A percentile compares a stretch with the other conserved stretches of the same genome.
Conservation (phyloP, 768 basidiomycete genomes). For the Xerocomus brunneocitrinus region DNA sequence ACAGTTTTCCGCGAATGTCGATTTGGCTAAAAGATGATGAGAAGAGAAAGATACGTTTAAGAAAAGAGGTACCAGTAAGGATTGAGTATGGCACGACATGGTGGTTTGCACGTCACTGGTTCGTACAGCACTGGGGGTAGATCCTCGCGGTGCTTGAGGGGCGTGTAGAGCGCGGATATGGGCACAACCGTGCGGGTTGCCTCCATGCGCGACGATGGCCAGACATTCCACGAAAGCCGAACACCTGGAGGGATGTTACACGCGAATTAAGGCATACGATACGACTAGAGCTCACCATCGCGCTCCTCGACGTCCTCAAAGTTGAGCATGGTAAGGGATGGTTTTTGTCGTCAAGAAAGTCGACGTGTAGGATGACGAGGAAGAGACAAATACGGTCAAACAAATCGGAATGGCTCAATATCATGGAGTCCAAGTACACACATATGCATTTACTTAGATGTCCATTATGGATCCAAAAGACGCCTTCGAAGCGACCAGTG, state of each 20-base stretch:
- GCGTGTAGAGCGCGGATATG: constrained; percentile 96
- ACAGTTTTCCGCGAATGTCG: constrained; percentile 96
- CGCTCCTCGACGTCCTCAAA: constrained; percentile 98
- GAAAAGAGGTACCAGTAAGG: constrained; percentile 77
- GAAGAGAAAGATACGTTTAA: not conserved
- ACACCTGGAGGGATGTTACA: constrained; percentile 54
- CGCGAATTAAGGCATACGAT: not conserved
- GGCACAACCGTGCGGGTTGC: constrained; percentile 97
- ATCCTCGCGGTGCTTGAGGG: constrained; percentile 89
- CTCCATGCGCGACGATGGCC: constrained; percentile 97
- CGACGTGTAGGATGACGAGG: constrained; percentile 21
- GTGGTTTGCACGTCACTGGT: constrained; percentile 96
- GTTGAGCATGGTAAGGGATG: constrained; percentile 53
- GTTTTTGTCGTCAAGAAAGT: constrained; percentile 25
- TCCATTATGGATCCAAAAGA: not conserved
- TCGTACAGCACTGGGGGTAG: constrained; percentile 96
- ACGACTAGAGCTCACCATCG: constrained; percentile 58
- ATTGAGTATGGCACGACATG: constrained; percentile 95
- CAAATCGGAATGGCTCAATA: constrained; percentile 1
- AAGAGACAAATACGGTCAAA: constrained; percentile 19
- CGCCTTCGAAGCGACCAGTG: not conserved
- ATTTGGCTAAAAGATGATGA: constrained; percentile 67
- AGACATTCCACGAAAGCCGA: constrained; percentile 97
- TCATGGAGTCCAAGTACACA: not conserved
- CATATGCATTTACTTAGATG: not conserved